Base-by-base conservation (phyloP, 441 rosid genomes). In the Isatis lusitanica region DNA sequence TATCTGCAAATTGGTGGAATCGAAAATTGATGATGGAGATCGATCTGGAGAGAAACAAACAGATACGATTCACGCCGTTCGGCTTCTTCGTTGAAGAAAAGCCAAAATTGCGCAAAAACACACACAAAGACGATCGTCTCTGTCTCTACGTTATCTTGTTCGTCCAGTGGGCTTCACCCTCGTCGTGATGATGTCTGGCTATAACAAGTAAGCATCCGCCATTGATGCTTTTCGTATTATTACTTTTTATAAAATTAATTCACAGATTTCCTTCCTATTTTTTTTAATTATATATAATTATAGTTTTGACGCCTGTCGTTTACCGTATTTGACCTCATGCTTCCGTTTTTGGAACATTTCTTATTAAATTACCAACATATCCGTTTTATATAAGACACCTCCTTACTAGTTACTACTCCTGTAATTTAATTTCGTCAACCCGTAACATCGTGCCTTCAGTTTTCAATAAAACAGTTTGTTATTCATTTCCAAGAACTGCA, bases 131-230 rank as follows among this genome's bases (percentile, higher is more conserved):
- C 15, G 16, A 1, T n/a, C n/a, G 73, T 66, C 18, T 71, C 65
- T 51, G 3, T 66, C 28, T 51, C 5, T 55, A 0, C 10, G 60
- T 26, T 55, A 39, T 72, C 60, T 56, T 53, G 73, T 52, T 18
- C 60, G 18, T 70, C 52, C 35, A 55, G 11, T 55, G 38, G 38
- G 35, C 65, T 18, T 76, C 75, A 70, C 71, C 64, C 65, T 70
- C 51, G 66, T 70, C 44, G 66, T 42, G 60, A 63, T 60, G 40
- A 26, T 51, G 11, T 60, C 15, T 63, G 68, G 73, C 11, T 68
- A 75, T 61, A 51, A 63, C 71, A 64, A 75, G 66, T 57, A 50
- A 56, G 76, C 67, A 39, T 70, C 63, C 61, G 60, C 76, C 77
- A 77, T 71, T 44, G 77, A 77, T 77, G 64, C 68, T 52, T 42